phyloP scores from a whole-genome alignment of 768 basidiomycete genomes.

The Lactifluus pinguis region DNA sequence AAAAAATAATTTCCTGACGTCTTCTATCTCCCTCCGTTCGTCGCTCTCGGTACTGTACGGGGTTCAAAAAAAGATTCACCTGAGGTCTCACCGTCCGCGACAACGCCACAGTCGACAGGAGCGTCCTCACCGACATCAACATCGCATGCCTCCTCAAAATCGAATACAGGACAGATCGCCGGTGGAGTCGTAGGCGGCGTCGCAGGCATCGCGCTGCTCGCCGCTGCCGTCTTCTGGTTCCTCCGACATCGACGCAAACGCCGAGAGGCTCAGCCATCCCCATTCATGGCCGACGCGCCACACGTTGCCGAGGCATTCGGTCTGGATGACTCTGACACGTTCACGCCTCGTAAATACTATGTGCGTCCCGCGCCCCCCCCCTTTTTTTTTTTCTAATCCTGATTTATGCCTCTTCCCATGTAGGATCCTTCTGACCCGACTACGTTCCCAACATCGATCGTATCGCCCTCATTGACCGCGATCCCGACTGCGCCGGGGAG shows the following conservation, averaged over 20 bases:
- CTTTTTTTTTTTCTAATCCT: background rate
- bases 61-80: conserved; percentile 9
- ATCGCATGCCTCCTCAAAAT: background rate
- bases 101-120: background rate
- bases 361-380: background rate
- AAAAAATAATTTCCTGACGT: background rate
- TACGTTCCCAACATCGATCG: background rate
- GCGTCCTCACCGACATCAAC: background rate
- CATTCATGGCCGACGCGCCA: background rate
- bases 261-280: background rate
- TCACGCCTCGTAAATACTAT: background rate
- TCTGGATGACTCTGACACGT: background rate
- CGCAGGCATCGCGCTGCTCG: background rate
- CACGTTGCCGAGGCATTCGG: background rate
- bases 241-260: background rate
- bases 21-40: too few relatives aligned
- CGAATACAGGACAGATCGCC: background rate
- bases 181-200: background rate
- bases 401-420: background rate
- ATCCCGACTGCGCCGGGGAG: background rate
- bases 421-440: conserved; percentile 3
- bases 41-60: too few relatives aligned
- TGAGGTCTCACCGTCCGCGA: background rate
- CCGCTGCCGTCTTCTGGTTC: background rate
- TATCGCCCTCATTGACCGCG: background rate